phyloP scores from a whole-genome alignment of 257 asterid species.

The Lithospermum erythrorhizon region DNA sequence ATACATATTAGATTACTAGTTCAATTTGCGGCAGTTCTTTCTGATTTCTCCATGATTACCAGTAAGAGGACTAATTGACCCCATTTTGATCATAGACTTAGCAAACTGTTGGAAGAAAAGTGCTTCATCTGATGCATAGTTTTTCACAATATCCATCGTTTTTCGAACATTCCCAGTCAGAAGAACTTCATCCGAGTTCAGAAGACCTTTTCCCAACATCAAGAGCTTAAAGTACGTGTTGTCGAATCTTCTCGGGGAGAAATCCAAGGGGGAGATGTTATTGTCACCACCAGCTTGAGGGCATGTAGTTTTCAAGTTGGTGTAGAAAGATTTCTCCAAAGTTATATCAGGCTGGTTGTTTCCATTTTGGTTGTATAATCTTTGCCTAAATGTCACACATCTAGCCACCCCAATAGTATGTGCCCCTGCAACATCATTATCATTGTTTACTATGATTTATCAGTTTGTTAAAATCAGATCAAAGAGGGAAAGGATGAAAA shows the following conservation, averaged over 20 bases:
- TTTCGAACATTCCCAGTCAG: conserved; percentile 34
- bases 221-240: conserved; percentile 61
- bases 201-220: conserved; percentile 54
- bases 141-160: conserved; percentile 38
- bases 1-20: conserved; percentile 13
- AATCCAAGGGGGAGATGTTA: conserved; percentile 55
- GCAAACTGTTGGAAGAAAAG: conserved; percentile 57
- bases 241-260: conserved; percentile 60
- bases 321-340: conserved; percentile 42
- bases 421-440: conserved; percentile 30
- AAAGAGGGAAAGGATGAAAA: not conserved
- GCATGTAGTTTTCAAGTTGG: conserved; percentile 36
- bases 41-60: conserved; percentile 59
- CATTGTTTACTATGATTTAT: not conserved
- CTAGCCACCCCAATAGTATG: conserved; percentile 75
- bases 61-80: conserved; percentile 44
- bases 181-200: conserved; percentile 57
- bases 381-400: conserved; percentile 57
- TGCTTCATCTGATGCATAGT: conserved; percentile 44
- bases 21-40: conserved; percentile 41
- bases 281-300: conserved; percentile 64
- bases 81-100: conserved; percentile 64
- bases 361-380: conserved; percentile 66
- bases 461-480: not conserved
- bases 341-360: conserved; percentile 47